phyloP scores from a whole-genome alignment of 2,329 filamentous ascomycete genomes.

The Fusarium illudens region DNA sequence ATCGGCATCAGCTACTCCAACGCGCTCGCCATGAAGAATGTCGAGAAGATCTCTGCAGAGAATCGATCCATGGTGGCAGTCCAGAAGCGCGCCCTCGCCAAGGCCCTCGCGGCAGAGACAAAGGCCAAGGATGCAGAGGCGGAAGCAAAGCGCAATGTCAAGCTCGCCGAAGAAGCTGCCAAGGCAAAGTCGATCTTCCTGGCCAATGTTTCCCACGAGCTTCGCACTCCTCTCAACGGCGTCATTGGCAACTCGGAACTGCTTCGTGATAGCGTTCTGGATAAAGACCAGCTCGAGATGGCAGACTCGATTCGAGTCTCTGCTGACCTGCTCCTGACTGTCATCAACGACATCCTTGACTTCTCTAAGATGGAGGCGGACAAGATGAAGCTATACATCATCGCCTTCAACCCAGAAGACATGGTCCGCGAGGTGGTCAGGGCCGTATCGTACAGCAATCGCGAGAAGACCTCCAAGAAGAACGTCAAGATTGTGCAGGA shows the following conservation, averaged over 20 bases:
- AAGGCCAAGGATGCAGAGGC: slow-evolving; percentile 81
- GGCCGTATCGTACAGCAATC: slow-evolving; percentile 72
- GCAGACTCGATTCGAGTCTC: slow-evolving; percentile 87
- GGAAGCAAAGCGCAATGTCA: slow-evolving; percentile 79
- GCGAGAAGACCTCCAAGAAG: slow-evolving; percentile 68
- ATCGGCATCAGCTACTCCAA: slow-evolving; percentile 78
- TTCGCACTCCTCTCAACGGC: slow-evolving; percentile 84
- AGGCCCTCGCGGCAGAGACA: slow-evolving; percentile 76
- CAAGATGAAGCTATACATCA: slow-evolving; percentile 81
- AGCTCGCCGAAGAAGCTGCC: slow-evolving; percentile 82
- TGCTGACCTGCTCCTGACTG: slow-evolving; percentile 84
- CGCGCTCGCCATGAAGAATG: slow-evolving; percentile 71
- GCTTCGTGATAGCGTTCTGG: slow-evolving; percentile 76
- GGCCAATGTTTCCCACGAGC: slow-evolving; percentile 81
- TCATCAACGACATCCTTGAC: slow-evolving; percentile 96
- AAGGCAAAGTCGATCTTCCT: slow-evolving; percentile 85
- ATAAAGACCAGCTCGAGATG: slow-evolving; percentile 82
- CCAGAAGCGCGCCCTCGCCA: slow-evolving; percentile 76
- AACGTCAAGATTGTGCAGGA: slow-evolving; percentile 73
- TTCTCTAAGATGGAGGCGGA: slow-evolving; percentile 94
- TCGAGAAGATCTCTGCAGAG: slow-evolving; percentile 80
- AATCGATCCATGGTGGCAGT: slow-evolving; percentile 81
- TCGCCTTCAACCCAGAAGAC: slow-evolving; percentile 72
- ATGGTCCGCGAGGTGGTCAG: slow-evolving; percentile 73
- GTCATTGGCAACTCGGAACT: slow-evolving; percentile 91